Conservation (phyloP, 75 land plant species). For the Picea glauca region DNA sequence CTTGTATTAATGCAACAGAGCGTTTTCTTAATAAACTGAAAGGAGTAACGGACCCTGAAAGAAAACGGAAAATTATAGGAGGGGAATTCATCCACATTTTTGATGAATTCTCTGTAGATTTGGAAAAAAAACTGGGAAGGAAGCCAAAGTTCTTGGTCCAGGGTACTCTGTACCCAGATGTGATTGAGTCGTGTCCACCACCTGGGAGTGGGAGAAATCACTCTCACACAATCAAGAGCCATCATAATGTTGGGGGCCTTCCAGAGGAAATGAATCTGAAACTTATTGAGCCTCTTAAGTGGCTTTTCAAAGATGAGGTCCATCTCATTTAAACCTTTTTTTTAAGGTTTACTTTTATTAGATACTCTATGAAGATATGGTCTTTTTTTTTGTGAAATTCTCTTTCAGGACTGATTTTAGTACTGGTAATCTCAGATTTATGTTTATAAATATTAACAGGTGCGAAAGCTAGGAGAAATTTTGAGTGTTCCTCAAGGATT, state of each 20-base stretch:
- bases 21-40: slow-evolving; percentile 78
- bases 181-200: slow-evolving; percentile 98
- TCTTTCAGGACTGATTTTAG: neutral
- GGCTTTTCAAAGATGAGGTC: slow-evolving; percentile 96
- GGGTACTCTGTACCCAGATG: slow-evolving; percentile 96
- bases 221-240: slow-evolving; percentile 99
- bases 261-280: slow-evolving; percentile 87
- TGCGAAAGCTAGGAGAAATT: slow-evolving; percentile 74
- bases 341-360: slow-evolving; percentile 4
- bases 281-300: slow-evolving; percentile 93
- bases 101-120: slow-evolving; percentile 71
- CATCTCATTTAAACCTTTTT: neutral
- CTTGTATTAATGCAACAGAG: slow-evolving; percentile 83
- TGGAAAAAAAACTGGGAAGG: slow-evolving; percentile 65
- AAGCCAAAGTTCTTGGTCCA: slow-evolving; percentile 82
- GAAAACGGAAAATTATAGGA: slow-evolving; percentile 90
- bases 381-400: neutral
- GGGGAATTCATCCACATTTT: slow-evolving; percentile 78
- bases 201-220: slow-evolving; percentile 95
- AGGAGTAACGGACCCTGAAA: slow-evolving; percentile 89
- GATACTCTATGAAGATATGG: slow-evolving; percentile 1
- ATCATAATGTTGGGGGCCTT: slow-evolving; percentile 98
- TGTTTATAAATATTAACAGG: slow-evolving; percentile 26
- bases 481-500: slow-evolving; percentile 72
- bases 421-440: slow-evolving; percentile 1